A percentile compares a stretch with the other conserved stretches of the same genome.
These are phyloP conservation scores for Colletotrichum coccodes DNA, from an alignment of 2,329 filamentous ascomycete genomes.

Conservation along the genomic window DNA sequence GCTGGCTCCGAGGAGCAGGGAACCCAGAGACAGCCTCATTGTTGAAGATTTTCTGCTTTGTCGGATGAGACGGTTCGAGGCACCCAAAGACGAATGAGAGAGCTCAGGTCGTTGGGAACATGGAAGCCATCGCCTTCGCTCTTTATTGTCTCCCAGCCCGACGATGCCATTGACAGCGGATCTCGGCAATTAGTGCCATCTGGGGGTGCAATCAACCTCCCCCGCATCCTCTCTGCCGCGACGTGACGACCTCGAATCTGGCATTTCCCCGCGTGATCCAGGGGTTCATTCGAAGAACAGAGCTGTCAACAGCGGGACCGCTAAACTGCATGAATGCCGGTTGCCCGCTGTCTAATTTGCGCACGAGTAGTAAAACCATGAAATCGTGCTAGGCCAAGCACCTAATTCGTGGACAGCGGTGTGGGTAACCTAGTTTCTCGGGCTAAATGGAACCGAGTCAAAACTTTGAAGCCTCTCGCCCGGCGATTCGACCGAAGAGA, in stretches of 20 bases:
- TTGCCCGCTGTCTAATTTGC: background rate
- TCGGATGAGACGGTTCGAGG: too few relatives aligned
- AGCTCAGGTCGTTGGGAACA: background rate
- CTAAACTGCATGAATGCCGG: slow-evolving; percentile 9
- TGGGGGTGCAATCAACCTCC: background rate
- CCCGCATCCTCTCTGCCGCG: slow-evolving; percentile 10
- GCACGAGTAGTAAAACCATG: background rate
- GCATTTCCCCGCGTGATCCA: slow-evolving; percentile 15
- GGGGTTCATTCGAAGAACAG: background rate
- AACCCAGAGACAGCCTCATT: background rate
- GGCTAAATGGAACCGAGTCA: slow-evolving; percentile 7
- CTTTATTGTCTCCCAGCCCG: background rate
- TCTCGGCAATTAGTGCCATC: slow-evolving; percentile 12
- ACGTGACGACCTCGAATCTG: background rate
- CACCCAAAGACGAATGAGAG: background rate
- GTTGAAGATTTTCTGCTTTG: background rate
- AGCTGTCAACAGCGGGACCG: slow-evolving; percentile 13
- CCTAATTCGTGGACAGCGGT: slow-evolving; percentile 16
- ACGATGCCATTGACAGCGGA: slow-evolving; percentile 3
- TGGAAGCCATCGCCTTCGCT: background rate
- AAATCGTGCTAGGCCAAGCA: background rate
- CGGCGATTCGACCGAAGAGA: background rate
- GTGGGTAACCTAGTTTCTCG: background rate
- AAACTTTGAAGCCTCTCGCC: background rate
- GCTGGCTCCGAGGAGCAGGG: background rate